Percentiles rank a stretch among this genome's conserved stretches.
Conservation (phyloP, 306 rosid genomes). For the Cicer judaicum region DNA sequence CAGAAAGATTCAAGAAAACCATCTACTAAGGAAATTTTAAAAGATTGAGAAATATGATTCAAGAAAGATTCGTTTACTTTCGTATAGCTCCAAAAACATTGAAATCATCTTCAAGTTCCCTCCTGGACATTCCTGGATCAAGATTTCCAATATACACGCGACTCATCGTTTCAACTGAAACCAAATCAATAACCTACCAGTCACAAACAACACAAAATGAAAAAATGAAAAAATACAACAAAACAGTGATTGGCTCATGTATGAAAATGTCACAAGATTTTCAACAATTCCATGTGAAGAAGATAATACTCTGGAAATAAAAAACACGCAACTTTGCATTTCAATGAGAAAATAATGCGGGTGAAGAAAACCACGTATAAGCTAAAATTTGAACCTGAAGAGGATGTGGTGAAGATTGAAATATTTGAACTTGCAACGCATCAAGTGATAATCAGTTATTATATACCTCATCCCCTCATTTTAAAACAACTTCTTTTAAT, state of each 20-base stretch:
- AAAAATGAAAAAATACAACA: not conserved
- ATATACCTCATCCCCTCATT: no score
- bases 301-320: no score
- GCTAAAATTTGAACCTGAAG: not conserved
- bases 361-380: not conserved
- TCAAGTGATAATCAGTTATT: not conserved
- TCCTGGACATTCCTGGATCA: constrained; percentile 81
- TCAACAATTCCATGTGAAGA: not conserved
- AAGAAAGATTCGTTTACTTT: constrained; percentile 53
- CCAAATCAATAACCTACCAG: constrained; percentile 39
- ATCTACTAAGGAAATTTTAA: not conserved
- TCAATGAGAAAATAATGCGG: not conserved
- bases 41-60: not conserved
- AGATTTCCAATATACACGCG: constrained; percentile 93
- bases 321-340: not conserved
- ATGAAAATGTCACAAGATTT: no score
- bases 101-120: constrained; percentile 94
- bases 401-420: not conserved
- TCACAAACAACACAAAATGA: constrained; percentile 6
- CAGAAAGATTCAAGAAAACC: not conserved
- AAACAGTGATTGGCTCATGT: not conserved
- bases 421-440: not conserved
- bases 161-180: constrained; percentile 61
- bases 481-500: no score
- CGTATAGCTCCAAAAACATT: constrained; percentile 88